Conservation (phyloP, 805 yeast genomes). For the Lachancea fermentati region DNA sequence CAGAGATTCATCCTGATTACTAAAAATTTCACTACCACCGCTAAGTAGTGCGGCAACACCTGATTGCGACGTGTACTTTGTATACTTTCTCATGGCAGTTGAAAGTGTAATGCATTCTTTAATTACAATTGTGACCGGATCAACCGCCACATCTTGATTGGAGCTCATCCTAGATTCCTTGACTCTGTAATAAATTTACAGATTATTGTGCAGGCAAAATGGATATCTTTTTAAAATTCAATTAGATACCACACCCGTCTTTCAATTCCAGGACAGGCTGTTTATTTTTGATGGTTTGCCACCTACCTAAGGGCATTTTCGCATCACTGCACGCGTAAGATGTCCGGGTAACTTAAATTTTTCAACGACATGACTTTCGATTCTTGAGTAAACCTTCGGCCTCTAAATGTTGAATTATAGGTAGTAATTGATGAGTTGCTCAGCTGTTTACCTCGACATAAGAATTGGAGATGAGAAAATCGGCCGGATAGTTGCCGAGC, state of each 20-base stretch:
- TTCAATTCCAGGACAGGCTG: not conserved
- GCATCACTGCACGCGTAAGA: not conserved
- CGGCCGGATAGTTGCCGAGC: slow-evolving; percentile 60
- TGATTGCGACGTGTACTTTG: slow-evolving; percentile 58
- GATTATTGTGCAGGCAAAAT: too few species aligned
- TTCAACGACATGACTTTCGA: too few species aligned
- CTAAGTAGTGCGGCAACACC: slow-evolving; percentile 85
- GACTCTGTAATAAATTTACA: too few species aligned
- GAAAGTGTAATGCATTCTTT: slow-evolving; percentile 84
- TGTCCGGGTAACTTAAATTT: slow-evolving; percentile 1
- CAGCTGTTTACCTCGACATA: slow-evolving; percentile 45
- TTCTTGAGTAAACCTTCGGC: too few species aligned
- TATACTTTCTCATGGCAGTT: slow-evolving; percentile 83
- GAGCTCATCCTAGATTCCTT: slow-evolving; percentile 1
- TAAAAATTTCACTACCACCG: slow-evolving; percentile 50
- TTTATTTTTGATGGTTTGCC: not conserved
- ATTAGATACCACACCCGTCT: not conserved
- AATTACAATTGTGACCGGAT: slow-evolving; percentile 75
- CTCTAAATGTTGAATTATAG: too few species aligned
- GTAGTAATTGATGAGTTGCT: not conserved
- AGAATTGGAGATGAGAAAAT: slow-evolving; percentile 35
- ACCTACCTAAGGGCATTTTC: not conserved
- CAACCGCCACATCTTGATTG: slow-evolving; percentile 40
- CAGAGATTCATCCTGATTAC: slow-evolving; percentile 37
- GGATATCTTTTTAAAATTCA: not conserved